phyloP scores from a whole-genome alignment of 2,329 filamentous ascomycete species.

The Juglanconis juglandina region DNA sequence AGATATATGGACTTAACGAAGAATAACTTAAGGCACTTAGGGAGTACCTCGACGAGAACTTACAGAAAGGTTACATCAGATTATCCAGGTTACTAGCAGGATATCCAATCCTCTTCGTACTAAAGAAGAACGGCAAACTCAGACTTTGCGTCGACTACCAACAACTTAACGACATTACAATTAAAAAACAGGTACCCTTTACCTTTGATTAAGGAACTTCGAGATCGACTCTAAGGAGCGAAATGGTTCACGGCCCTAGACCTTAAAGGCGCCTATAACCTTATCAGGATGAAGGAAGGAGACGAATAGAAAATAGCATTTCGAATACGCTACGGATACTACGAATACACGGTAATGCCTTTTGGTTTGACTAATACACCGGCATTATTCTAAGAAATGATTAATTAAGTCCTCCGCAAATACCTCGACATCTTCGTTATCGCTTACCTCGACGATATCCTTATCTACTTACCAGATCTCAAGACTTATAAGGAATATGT shows the following conservation, averaged over 20 bases:
- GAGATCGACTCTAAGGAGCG: not conserved
- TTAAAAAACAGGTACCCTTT: not conserved
- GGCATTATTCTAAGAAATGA: too few relatives aligned
- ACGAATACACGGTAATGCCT: too few relatives aligned
- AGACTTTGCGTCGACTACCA: not conserved
- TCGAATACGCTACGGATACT: not conserved
- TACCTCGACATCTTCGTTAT: too few relatives aligned
- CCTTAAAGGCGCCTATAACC: too few relatives aligned
- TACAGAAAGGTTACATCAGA: constrained; percentile 7
- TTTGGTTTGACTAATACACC: too few relatives aligned
- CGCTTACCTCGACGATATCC: too few relatives aligned
- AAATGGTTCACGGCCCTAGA: not conserved
- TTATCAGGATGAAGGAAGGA: too few relatives aligned
- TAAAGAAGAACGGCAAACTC: not conserved
- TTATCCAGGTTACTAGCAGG: constrained; percentile 3
- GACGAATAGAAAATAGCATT: not conserved
- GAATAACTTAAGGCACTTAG: not conserved
- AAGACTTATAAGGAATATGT: too few relatives aligned
- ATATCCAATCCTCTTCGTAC: constrained; percentile 9
- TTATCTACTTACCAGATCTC: too few relatives aligned
- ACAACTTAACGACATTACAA: not conserved
- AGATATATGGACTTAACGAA: constrained; percentile 8
- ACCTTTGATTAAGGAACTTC: not conserved
- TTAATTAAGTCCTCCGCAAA: too few relatives aligned
- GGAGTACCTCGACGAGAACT: constrained; percentile 11